Evolutionary conservation across 75 land plant genomes (phyloP), one percentile per base, ranked within the genome.

Genomic region (Ceratopteris richardii): DNA sequence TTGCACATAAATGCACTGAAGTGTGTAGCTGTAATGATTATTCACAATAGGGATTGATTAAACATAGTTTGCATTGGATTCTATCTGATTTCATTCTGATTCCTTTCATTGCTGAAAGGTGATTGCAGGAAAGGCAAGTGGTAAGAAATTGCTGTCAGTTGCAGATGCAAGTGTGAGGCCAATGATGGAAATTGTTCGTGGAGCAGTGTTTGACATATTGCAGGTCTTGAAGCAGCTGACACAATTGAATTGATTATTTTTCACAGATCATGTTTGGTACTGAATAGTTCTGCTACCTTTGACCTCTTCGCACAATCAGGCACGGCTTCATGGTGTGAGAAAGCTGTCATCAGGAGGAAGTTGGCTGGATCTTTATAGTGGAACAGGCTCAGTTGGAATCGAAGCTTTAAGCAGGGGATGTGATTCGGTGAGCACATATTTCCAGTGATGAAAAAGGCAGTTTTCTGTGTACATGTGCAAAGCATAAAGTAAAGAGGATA

Each of bases 361-460:
- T 25, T 94, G 98, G 98, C 75, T 94, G 73, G 98, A 94, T 73
- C 64, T 94, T 55, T 94, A 90, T 43, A 89, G 98, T 67, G 98
- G 98, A 11, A 94, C 98, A 47, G 98, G 98, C 54, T 89, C 98
- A 22, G 98, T 94, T 63, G 98, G 96, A n/a, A 94, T 89, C 63
- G 98, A 94, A 84, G 98, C 98, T 59, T 58, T 94, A 31, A 94
- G 98, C 76, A 78, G 98, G 64, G 98, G 98, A 24, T 94, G 98
- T 62, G 68, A 73, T 39, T 80, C 83, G 85, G 98, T 93, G 77
- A 50, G n/a, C n/a, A n/a, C n/a, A n/a, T n/a, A n/a, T n/a, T n/a
- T 6, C 33, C 33, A 29, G 1, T 2, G 31, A 43, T 26, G 0
- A 21, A 7, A 42, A 5, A 16, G 16, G n/a, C 5, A 43, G 7